Evolutionary conservation across 805 yeast species (phyloP), one percentile per base, ranked within the genome.

Genomic region (Hagleromyces aurorensis): DNA sequence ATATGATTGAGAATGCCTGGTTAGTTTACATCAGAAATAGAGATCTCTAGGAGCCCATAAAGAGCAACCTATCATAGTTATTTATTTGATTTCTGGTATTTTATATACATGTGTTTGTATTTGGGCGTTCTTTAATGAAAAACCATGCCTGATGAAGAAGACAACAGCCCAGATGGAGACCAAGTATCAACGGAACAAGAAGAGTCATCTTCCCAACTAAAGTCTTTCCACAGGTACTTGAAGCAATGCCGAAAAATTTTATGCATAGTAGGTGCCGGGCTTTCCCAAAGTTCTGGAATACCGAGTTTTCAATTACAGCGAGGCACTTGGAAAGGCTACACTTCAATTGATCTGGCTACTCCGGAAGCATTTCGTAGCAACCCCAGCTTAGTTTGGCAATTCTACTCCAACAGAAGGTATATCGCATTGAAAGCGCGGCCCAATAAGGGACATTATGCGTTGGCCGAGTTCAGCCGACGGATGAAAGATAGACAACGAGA

Each of bases 381-480:
- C 49, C 94, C 96, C 0, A 82, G 83, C 0, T 62, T 84, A 7
- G 95, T 86, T 6, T 85, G 96, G 96, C 89, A 82, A 49, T 85
- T 81, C 46, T 85, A 86, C 54, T 65, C 84, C 4, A 72, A 73
- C 52, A 59, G 93, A 37, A 52, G 96, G 25, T 65, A 59, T 26
- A 62, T 62, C 27, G 87, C 94, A 0, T 58, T 82, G 29, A 56
- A 55, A 25, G 84, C 89, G 0, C 54, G 47, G 27, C 95, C 95
- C 0, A 85, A 85, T 46, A 52, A 47, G 7, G 94, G 89, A 1
- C 96, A 85, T 50, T 50, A 47, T 28, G 79, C 86, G 2, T 55
- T 85, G 26, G 78, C 89, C 0, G 65, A 67, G 48, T 61, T 86
- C 20, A 70, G 85, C 5, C 50, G 63, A 23, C 36, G 63, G 17